Evolutionary conservation across 2,329 filamentous ascomycete genomes (phyloP).

Genomic region (Botrytis paeoniae): DNA sequence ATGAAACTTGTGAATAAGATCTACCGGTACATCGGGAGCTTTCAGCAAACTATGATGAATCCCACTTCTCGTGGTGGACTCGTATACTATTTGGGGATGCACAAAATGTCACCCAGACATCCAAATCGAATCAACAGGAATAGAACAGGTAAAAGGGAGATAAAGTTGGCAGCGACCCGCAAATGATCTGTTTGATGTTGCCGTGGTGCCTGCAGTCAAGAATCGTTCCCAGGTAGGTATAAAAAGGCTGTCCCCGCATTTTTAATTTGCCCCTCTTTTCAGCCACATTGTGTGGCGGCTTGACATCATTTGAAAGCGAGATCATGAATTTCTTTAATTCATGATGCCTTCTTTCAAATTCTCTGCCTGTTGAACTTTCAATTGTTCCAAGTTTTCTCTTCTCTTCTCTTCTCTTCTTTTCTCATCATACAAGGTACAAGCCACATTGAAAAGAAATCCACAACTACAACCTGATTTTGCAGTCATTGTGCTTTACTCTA

Average conservation of each 20-base stretch:
- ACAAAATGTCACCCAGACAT: not conserved
- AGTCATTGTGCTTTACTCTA: not conserved
- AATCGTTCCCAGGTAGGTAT: not conserved
- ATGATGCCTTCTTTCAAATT: not conserved
- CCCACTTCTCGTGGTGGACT: not conserved
- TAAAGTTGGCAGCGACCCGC: constrained; percentile 14
- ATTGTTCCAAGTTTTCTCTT: not conserved
- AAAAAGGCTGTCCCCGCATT: not conserved
- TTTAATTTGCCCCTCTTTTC: not conserved
- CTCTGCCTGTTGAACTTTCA: not conserved
- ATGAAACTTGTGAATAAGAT: constrained; percentile 2
- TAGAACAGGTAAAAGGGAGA: not conserved
- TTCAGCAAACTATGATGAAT: not conserved
- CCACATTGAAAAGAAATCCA: not conserved
- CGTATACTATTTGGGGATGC: not conserved
- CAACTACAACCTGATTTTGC: not conserved
- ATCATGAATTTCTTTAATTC: not conserved
- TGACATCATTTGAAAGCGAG: constrained; percentile 7
- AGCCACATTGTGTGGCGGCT: constrained; percentile 9
- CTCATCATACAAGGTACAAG: not conserved
- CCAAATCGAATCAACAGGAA: not conserved
- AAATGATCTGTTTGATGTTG: not conserved
- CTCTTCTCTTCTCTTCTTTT: not conserved
- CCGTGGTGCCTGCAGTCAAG: constrained; percentile 2
- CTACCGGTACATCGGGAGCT: not conserved